These are phyloP conservation scores for Triticum urartu DNA, from an alignment of 176 grass and related monocot genomes.

Conservation along the genomic window DNA sequence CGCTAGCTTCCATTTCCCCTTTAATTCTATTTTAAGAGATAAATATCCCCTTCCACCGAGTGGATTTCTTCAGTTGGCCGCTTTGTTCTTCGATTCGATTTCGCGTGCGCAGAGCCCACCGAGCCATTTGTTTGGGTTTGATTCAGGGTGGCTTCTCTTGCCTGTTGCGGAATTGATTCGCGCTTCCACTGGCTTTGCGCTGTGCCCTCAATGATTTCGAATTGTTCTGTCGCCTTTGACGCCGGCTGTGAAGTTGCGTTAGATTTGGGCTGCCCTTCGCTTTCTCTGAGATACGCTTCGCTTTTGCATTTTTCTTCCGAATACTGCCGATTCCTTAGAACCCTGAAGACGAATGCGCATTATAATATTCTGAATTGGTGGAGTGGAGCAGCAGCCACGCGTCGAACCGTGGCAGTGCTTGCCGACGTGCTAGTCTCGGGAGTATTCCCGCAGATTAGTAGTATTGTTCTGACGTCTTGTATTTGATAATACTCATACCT, in stretches of 20 bases:
- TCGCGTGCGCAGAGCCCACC: neutral
- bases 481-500: neutral
- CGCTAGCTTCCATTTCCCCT: too few relatives aligned
- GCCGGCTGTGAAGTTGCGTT: neutral
- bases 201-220: neutral
- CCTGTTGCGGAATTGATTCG: conserved; percentile 7
- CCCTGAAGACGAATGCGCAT: neutral
- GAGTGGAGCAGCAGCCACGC: neutral
- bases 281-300: conserved; percentile 9
- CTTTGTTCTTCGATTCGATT: conserved; percentile 19
- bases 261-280: conserved; percentile 24
- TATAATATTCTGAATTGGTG: conserved; percentile 4
- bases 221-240: conserved; percentile 2
- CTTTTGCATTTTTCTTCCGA: neutral
- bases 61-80: neutral
- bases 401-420: neutral
- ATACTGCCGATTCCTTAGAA: neutral
- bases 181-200: neutral
- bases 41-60: neutral
- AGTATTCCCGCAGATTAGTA: neutral
- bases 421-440: neutral
- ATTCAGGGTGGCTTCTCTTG: neutral
- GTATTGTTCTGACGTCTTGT: neutral
- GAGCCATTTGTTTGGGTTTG: neutral
- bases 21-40: too few relatives aligned